These are phyloP conservation scores for Umbelopsis isabellina DNA, from an alignment of 192 early-diverging fungal species.

Conservation along the genomic window DNA sequence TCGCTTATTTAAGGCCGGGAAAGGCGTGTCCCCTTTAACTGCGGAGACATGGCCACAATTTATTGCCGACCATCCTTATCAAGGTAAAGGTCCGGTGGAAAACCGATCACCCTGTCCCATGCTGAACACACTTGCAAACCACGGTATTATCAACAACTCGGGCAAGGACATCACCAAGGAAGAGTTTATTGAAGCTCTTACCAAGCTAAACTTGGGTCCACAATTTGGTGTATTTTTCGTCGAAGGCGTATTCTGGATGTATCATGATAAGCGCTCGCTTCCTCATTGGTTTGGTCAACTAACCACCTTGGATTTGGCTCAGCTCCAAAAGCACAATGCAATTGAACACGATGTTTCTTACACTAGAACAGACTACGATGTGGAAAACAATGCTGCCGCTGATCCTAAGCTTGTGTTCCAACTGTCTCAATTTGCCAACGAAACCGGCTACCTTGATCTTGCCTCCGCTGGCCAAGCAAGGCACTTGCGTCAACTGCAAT, in stretches of 20 bases:
- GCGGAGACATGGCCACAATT: constrained; percentile 6
- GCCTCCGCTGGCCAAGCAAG: background rate
- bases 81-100: constrained; percentile 3
- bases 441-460: constrained; percentile 28
- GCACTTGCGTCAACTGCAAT: constrained; percentile 13
- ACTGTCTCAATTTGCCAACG: constrained; percentile 16
- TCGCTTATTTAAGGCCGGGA: background rate
- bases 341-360: constrained; percentile 36
- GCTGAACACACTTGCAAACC: constrained; percentile 31
- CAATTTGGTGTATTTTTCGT: background rate
- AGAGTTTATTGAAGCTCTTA: constrained; percentile 22
- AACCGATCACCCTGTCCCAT: constrained; percentile 30
- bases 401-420: constrained; percentile 13
- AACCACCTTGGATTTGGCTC: constrained; percentile 16
- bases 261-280: constrained; percentile 14
- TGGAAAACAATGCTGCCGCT: constrained; percentile 3
- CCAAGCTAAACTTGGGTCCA: background rate
- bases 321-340: constrained; percentile 19
- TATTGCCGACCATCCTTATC: constrained; percentile 25
- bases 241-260: constrained; percentile 16
- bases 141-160: constrained; percentile 28
- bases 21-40: background rate
- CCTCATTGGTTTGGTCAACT: constrained; percentile 1
- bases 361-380: constrained; percentile 18
- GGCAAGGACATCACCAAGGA: constrained; percentile 22